Evolutionary conservation across 163 green algal genomes (phyloP).

Genomic region (Scenedesmus sp.): DNA sequence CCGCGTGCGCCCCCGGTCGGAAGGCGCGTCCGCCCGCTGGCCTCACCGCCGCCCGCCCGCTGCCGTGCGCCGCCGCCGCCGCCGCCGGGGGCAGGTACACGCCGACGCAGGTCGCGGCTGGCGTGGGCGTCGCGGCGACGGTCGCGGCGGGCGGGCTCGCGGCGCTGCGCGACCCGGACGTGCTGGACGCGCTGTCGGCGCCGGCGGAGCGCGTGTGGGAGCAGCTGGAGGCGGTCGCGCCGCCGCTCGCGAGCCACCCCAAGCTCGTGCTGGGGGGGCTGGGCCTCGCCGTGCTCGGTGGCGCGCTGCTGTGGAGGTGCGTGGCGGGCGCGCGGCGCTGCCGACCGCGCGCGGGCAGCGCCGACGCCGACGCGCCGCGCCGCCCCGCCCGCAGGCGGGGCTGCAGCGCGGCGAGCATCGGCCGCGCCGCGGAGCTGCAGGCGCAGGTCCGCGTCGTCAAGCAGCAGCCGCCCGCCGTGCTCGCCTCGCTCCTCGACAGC

Average conservation of each 20-base stretch:
- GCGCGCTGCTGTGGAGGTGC: conserved; percentile 48
- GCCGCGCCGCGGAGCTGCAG: conserved; percentile 59
- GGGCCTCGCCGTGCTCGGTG: conserved; percentile 18
- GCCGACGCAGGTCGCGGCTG: conserved; percentile 51
- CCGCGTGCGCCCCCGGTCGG: too few relatives aligned
- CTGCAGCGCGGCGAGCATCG: background rate
- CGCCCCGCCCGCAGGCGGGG: background rate
- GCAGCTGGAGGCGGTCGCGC: conserved; percentile 37
- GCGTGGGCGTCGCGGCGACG: conserved; percentile 45
- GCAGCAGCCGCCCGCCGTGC: conserved; percentile 60
- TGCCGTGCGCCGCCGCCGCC: background rate
- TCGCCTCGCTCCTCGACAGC: conserved; percentile 68
- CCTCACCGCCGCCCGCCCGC: background rate
- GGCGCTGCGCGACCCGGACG: conserved; percentile 42
- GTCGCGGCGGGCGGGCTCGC: conserved; percentile 38
- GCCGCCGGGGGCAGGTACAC: background rate
- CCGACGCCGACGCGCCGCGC: too few relatives aligned
- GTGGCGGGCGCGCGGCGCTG: too few relatives aligned
- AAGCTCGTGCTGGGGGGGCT: conserved; percentile 47
- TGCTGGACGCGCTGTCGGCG: conserved; percentile 44
- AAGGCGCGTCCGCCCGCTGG: too few relatives aligned
- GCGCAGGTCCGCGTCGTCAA: conserved; percentile 74
- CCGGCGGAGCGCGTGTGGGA: conserved; percentile 52
- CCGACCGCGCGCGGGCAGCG: too few relatives aligned
- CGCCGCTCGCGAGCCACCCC: conserved; percentile 56